A percentile compares a stretch with the other conserved stretches of the same genome.
Evolutionary conservation across 208 protist species (phyloP).

Genomic region (Novymonas esmeraldas): DNA sequence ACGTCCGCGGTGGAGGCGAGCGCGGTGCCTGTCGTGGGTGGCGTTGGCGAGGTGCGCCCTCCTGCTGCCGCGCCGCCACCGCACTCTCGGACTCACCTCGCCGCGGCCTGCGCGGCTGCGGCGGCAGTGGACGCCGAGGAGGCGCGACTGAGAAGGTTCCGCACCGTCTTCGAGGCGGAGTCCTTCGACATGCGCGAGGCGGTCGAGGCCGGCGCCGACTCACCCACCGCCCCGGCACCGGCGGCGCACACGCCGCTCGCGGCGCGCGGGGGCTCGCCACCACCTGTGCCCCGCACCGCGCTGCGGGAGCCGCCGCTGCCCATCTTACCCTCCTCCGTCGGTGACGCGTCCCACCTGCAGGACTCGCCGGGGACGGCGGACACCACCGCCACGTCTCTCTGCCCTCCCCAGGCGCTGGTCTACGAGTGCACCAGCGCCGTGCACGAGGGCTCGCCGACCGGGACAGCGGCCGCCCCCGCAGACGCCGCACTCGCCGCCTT

Average conservation of each 20-base stretch:
- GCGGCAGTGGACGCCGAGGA: slow-evolving; percentile 18
- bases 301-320: not conserved
- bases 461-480: not conserved
- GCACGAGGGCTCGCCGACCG: not conserved
- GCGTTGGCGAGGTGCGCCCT: not conserved
- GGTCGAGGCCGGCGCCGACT: not conserved
- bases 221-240: not conserved
- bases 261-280: slow-evolving; percentile 8
- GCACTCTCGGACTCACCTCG: not conserved
- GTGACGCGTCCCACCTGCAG: not conserved
- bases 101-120: slow-evolving; percentile 8
- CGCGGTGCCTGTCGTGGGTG: not conserved
- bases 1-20: not conserved
- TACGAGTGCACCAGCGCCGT: slow-evolving; percentile 1
- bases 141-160: slow-evolving; percentile 14
- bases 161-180: slow-evolving; percentile 17
- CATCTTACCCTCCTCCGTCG: not conserved
- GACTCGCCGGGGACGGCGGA: not conserved
- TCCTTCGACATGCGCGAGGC: not conserved
- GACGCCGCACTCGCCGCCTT: slow-evolving; percentile 10
- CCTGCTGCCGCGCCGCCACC: not conserved
- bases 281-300: slow-evolving; percentile 16
- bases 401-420: slow-evolving; percentile 8
- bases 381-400: not conserved
- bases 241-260: slow-evolving; percentile 11